phyloP scores from a whole-genome alignment of 805 yeast genomes.

The Pichia nakasei region DNA sequence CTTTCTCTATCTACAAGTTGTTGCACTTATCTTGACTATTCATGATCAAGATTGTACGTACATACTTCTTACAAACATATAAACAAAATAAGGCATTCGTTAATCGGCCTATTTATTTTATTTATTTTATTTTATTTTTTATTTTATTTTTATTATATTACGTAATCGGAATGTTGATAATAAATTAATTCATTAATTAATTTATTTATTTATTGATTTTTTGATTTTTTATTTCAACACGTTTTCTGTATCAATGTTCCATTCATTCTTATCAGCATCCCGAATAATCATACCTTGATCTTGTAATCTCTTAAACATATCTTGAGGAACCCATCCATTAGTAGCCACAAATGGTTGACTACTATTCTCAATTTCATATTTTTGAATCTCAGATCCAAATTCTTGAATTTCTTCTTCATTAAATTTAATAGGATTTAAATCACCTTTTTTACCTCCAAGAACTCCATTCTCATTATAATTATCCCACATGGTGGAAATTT shows the following conservation, averaged over 20 bases:
- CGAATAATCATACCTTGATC: conserved; percentile 62
- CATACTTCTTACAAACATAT: too few relatives aligned
- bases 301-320: conserved; percentile 66
- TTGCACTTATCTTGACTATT: too few relatives aligned
- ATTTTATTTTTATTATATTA: too few relatives aligned
- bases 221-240: conserved; percentile 10
- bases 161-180: too few relatives aligned
- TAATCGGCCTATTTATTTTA: too few relatives aligned
- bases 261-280: conserved; percentile 35
- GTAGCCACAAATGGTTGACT: conserved; percentile 81
- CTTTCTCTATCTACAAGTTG: too few relatives aligned
- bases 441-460: conserved; percentile 28
- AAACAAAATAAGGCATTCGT: too few relatives aligned
- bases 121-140: too few relatives aligned
- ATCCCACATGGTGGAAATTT: conserved; percentile 62
- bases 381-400: conserved; percentile 49
- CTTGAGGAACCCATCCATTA: conserved; percentile 94
- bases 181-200: too few relatives aligned
- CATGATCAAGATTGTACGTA: too few relatives aligned
- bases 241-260: conserved; percentile 26
- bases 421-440: conserved; percentile 52
- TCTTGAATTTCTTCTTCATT: conserved; percentile 49
- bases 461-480: conserved; percentile 51
- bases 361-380: conserved; percentile 59
- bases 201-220: too few relatives aligned